Evolutionary conservation across 768 basidiomycete genomes (phyloP).

Genomic region (Xerocomus brunneocitrinus): DNA sequence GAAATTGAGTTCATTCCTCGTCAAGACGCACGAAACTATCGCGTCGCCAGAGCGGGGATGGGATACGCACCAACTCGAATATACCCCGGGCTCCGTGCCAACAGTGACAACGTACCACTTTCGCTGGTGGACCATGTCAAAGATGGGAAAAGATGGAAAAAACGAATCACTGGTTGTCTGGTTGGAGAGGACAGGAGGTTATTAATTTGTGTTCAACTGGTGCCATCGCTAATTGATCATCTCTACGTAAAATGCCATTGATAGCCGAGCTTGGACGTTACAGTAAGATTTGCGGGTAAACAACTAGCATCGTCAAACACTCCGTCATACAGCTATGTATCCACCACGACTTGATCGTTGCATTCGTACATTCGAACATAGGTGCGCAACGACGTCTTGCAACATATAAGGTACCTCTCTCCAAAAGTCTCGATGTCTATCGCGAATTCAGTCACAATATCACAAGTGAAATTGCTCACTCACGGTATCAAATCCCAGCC

Average conservation of each 20-base stretch:
- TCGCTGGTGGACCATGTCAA: conserved; percentile 4
- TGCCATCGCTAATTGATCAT: neutral
- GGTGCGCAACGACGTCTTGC: conserved; percentile 68
- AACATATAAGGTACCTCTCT: conserved; percentile 85
- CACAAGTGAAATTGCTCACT: conserved; percentile 30
- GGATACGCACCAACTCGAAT: conserved; percentile 23
- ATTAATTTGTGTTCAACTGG: conserved; percentile 22
- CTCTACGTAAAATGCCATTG: conserved; percentile 11
- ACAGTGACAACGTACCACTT: conserved; percentile 28
- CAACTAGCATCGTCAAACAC: conserved; percentile 5
- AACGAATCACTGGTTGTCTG: neutral
- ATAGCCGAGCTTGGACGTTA: neutral
- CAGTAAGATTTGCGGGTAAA: conserved; percentile 5
- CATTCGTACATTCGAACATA: conserved; percentile 70
- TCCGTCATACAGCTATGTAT: conserved; percentile 65
- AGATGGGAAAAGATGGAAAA: conserved; percentile 5
- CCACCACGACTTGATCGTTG: conserved; percentile 64
- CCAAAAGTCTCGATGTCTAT: conserved; percentile 87
- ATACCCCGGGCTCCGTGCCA: conserved; percentile 29
- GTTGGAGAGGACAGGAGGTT: conserved; percentile 21
- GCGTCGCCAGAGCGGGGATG: conserved; percentile 1
- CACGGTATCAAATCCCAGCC: conserved; percentile 83
- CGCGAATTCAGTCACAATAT: conserved; percentile 1
- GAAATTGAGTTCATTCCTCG: conserved; percentile 17
- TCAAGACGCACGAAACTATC: conserved; percentile 6